phyloP scores from a whole-genome alignment of 345 rosid genomes.

The Populus alba region DNA sequence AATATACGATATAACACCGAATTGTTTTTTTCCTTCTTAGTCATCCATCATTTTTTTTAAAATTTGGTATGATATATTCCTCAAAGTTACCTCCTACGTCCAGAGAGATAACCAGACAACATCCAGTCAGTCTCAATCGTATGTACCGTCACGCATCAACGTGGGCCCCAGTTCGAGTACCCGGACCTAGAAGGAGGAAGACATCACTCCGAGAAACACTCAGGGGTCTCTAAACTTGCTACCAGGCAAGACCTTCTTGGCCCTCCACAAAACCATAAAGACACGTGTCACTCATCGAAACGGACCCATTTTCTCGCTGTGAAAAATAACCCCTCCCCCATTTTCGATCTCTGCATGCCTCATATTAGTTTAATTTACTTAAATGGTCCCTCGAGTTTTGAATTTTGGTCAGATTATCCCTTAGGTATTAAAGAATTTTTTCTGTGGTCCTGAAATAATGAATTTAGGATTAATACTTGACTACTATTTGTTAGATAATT shows the following conservation, averaged over 20 bases:
- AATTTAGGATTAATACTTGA: too few relatives aligned
- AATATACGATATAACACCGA: too few relatives aligned
- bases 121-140: too few relatives aligned
- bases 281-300: constrained; percentile 26
- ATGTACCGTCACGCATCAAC: neutral
- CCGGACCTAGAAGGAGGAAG: neutral
- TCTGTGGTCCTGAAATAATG: too few relatives aligned
- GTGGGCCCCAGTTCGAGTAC: neutral
- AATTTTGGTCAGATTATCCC: neutral
- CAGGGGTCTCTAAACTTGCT: neutral
- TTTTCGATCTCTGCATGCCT: neutral
- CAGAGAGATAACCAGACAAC: too few relatives aligned
- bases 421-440: neutral
- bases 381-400: neutral
- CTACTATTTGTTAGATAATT: too few relatives aligned
- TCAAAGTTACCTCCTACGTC: too few relatives aligned
- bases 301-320: neutral
- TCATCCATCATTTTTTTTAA: too few relatives aligned
- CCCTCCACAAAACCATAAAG: neutral
- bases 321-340: neutral
- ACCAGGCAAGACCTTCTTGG: constrained; percentile 18
- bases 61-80: too few relatives aligned
- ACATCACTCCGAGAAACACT: neutral
- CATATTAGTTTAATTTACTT: neutral
- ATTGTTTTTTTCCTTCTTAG: too few relatives aligned